Conservation (phyloP, 2,329 filamentous ascomycete species). For the Colletotrichum falcatum region DNA sequence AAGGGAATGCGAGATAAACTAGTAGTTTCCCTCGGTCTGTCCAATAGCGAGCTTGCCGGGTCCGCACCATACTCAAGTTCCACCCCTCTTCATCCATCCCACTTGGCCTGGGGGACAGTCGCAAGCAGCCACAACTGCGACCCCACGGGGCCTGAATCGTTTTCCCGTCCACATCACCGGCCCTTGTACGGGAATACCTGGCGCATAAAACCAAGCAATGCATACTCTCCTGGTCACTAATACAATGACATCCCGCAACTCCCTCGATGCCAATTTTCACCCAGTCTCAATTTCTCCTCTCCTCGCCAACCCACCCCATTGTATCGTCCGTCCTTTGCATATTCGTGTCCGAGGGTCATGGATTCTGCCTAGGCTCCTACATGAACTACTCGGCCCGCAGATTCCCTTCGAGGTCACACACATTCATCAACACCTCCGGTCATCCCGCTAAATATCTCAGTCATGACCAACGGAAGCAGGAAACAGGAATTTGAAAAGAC, state of each 20-base stretch:
- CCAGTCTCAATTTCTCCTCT: background rate
- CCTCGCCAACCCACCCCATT: background rate
- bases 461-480: slow-evolving; percentile 8
- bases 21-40: slow-evolving; percentile 2
- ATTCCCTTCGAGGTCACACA: slow-evolving; percentile 6
- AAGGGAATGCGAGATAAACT: background rate
- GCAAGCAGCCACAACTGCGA: background rate
- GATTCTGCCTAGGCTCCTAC: slow-evolving; percentile 1
- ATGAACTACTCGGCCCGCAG: background rate
- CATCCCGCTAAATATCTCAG: slow-evolving; percentile 6
- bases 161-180: slow-evolving; percentile 37
- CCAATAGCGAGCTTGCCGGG: background rate
- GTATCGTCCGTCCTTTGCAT: background rate
- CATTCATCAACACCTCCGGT: slow-evolving; percentile 15
- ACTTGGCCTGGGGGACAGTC: no score
- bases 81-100: slow-evolving; percentile 9
- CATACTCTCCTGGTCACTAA: background rate
- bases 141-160: slow-evolving; percentile 7
- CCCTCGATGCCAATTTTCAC: slow-evolving; percentile 7
- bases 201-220: background rate
- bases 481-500: slow-evolving; percentile 27
- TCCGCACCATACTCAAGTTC: background rate
- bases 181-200: slow-evolving; percentile 14
- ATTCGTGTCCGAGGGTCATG: slow-evolving; percentile 12
- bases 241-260: slow-evolving; percentile 25